Evolutionary conservation across 225 moss, liverwort and hornwort genomes (phyloP).

Genomic region (Ulota crispa): DNA sequence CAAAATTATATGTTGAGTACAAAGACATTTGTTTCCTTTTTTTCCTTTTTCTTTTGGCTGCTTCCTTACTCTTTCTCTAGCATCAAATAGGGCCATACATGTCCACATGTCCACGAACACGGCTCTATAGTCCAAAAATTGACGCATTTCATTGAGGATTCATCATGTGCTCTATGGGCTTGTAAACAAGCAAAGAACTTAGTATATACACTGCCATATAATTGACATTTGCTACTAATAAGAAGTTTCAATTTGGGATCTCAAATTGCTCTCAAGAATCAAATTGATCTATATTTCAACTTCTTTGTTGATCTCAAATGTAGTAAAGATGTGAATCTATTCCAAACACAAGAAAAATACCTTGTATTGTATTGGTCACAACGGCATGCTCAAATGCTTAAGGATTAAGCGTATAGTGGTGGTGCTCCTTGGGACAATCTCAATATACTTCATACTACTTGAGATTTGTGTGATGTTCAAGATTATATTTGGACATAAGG

Average conservation of each 20-base stretch:
- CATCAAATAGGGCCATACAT: background rate
- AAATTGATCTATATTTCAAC: too few relatives aligned
- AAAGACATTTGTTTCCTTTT: background rate
- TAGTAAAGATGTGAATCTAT: too few relatives aligned
- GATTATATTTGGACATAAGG: background rate
- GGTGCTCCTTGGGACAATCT: background rate
- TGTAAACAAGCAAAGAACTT: too few relatives aligned
- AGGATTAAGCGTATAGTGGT: background rate
- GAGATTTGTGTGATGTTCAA: background rate
- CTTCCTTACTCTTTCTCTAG: background rate
- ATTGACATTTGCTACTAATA: too few relatives aligned
- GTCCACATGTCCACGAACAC: constrained; percentile 14
- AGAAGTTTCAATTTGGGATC: too few relatives aligned
- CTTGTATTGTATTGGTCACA: too few relatives aligned
- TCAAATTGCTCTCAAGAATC: too few relatives aligned
- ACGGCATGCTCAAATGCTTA: too few relatives aligned
- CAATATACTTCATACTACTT: background rate
- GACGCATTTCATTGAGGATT: constrained; percentile 9
- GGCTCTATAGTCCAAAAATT: background rate
- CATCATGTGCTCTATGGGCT: constrained; percentile 10
- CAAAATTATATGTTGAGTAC: background rate
- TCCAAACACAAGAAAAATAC: too few relatives aligned
- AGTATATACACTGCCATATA: too few relatives aligned
- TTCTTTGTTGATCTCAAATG: too few relatives aligned
- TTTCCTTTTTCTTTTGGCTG: background rate